Evolutionary conservation across 805 yeast species (phyloP).

Genomic region (Pichia kluyveri): DNA sequence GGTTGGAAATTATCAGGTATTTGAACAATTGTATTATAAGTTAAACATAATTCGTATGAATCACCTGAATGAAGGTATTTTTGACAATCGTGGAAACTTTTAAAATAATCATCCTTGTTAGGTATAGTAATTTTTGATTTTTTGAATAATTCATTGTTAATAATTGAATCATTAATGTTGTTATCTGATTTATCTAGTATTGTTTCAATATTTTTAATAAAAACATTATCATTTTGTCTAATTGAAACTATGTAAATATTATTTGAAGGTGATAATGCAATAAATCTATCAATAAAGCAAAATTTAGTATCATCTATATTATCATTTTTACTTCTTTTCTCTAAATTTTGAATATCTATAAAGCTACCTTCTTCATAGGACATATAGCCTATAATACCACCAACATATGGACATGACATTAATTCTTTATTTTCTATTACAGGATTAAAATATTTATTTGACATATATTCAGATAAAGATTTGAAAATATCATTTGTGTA

Average conservation of each 20-base stretch:
- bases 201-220: constrained; percentile 20
- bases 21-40: constrained; percentile 58
- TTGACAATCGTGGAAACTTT: constrained; percentile 57
- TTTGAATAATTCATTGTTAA: constrained; percentile 2
- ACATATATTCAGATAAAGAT: constrained; percentile 41
- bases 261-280: constrained; percentile 42
- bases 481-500: constrained; percentile 38
- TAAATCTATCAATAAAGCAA: constrained; percentile 57
- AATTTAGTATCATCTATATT: constrained; percentile 65
- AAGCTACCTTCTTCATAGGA: constrained; percentile 82
- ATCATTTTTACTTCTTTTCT: constrained; percentile 28
- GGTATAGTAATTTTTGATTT: constrained; percentile 37
- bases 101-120: constrained; percentile 39
- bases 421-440: constrained; percentile 19
- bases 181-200: background rate
- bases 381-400: constrained; percentile 84
- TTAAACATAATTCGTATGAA: constrained; percentile 88
- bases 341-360: constrained; percentile 26
- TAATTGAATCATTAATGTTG: background rate
- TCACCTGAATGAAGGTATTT: constrained; percentile 67
- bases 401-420: constrained; percentile 62
- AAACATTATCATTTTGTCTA: constrained; percentile 28
- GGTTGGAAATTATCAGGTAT: constrained; percentile 43
- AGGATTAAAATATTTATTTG: constrained; percentile 24
- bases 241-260: constrained; percentile 47